Percentiles rank a stretch among this genome's conserved stretches.
phyloP scores from a whole-genome alignment of 306 rosid genomes.

The Gastrolobium bilobum region DNA sequence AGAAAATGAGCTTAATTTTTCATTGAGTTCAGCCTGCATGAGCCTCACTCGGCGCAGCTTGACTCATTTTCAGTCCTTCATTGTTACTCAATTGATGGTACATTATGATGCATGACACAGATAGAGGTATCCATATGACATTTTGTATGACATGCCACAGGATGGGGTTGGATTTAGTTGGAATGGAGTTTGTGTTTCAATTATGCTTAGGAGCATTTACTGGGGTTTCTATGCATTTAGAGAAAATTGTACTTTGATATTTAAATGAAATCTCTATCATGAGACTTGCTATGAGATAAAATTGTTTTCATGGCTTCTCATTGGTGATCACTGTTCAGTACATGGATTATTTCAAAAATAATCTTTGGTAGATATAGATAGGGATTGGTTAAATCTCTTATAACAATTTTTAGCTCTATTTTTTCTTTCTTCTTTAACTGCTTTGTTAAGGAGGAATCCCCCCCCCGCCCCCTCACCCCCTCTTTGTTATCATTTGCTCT shows the following conservation, averaged over 20 bases:
- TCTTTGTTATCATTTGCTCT: not conserved
- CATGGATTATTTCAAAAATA: slow-evolving; percentile 6
- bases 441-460: not conserved
- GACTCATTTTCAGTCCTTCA: not conserved
- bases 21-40: too few relatives aligned
- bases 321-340: not conserved
- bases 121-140: not conserved
- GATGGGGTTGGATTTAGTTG: slow-evolving; percentile 13
- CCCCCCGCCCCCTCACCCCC: not conserved
- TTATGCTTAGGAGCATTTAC: slow-evolving; percentile 27
- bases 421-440: slow-evolving; percentile 4
- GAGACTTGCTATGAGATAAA: slow-evolving; percentile 25
- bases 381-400: slow-evolving; percentile 21
- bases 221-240: slow-evolving; percentile 15
- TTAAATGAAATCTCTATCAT: slow-evolving; percentile 13
- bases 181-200: slow-evolving; percentile 29
- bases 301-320: slow-evolving; percentile 23
- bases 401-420: not conserved
- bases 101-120: not conserved
- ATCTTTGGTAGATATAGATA: slow-evolving; percentile 21
- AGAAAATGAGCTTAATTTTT: not conserved
- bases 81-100: slow-evolving; percentile 1
- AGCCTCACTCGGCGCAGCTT: not conserved
- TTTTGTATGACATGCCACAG: slow-evolving; percentile 1
- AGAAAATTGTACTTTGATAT: slow-evolving; percentile 23